Conservation (phyloP, 2,329 filamentous ascomycete species). For the Stylonectria norvegica region DNA sequence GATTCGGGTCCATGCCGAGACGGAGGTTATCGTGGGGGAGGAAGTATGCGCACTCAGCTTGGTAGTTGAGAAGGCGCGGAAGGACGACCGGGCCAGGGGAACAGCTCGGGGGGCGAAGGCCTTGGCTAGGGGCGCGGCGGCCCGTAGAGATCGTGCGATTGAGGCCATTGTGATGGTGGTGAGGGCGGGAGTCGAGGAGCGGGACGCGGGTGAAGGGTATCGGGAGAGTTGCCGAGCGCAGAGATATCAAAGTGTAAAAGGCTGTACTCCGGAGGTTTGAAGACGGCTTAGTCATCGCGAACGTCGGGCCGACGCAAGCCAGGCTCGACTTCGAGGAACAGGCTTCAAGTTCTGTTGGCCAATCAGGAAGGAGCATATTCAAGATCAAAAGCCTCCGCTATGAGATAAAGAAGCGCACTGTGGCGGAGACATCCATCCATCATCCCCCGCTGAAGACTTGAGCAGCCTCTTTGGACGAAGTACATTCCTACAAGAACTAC, state of each 20-base stretch:
- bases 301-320: background rate
- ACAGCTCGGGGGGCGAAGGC: conserved; percentile 37
- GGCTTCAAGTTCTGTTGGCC: no score
- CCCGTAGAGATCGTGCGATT: conserved; percentile 55
- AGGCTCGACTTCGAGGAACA: no score
- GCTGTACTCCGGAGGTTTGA: conserved; percentile 14
- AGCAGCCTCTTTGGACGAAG: no score
- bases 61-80: conserved; percentile 39
- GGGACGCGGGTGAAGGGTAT: background rate
- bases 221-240: conserved; percentile 5
- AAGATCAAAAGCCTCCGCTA: no score
- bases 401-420: no score
- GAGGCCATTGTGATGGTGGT: conserved; percentile 51
- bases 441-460: no score
- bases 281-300: conserved; percentile 1
- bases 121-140: conserved; percentile 45
- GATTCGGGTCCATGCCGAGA: conserved; percentile 1
- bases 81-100: conserved; percentile 42
- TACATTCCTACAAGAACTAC: no score
- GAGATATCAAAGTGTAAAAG: background rate
- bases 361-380: no score
- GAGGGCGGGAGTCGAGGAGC: conserved; percentile 3
- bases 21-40: conserved; percentile 1
- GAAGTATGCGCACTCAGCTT: conserved; percentile 33
- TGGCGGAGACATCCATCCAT: no score